Conservation (phyloP, 768 basidiomycete species). For the Calvatia gigantea region DNA sequence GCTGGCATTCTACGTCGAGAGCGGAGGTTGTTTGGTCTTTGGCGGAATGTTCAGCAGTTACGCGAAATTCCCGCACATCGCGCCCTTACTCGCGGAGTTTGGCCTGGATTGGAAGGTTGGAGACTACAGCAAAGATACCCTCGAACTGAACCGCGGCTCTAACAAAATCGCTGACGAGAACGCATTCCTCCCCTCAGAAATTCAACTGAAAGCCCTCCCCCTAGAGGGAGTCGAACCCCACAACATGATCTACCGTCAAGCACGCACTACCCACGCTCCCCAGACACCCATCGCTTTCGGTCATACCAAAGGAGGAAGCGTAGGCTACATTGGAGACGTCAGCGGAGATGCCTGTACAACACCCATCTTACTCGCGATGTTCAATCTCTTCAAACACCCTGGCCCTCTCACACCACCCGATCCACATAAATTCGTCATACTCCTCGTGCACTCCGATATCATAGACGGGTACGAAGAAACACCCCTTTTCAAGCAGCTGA, state of each 20-base stretch:
- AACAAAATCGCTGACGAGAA: constrained; percentile 17
- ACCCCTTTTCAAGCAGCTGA: constrained; percentile 19
- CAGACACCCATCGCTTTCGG: constrained; percentile 26
- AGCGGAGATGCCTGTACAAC: constrained; percentile 24
- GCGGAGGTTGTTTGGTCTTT: constrained; percentile 26
- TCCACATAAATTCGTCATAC: constrained; percentile 22
- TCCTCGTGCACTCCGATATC: constrained; percentile 20
- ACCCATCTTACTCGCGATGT: constrained; percentile 29
- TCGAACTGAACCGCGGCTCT: constrained; percentile 11
- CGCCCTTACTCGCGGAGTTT: constrained; percentile 20
- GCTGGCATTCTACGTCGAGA: constrained; percentile 23
- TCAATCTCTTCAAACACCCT: constrained; percentile 19
- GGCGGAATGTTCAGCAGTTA: constrained; percentile 24
- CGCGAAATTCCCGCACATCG: constrained; percentile 14
- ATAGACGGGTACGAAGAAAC: constrained; percentile 13
- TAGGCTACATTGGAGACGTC: constrained; percentile 35
- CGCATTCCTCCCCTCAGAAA: constrained; percentile 17
- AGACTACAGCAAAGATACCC: constrained; percentile 12
- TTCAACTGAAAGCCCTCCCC: constrained; percentile 26
- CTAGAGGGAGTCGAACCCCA: constrained; percentile 20
- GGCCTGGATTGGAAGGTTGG: constrained; percentile 18
- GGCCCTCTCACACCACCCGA: constrained; percentile 11
- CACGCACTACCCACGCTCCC: background rate
- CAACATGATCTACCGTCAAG: constrained; percentile 22
- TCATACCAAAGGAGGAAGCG: constrained; percentile 21